Evolutionary conservation across 2,329 filamentous ascomycete genomes (phyloP).

Genomic region (Neopestalotiopsis sp.): DNA sequence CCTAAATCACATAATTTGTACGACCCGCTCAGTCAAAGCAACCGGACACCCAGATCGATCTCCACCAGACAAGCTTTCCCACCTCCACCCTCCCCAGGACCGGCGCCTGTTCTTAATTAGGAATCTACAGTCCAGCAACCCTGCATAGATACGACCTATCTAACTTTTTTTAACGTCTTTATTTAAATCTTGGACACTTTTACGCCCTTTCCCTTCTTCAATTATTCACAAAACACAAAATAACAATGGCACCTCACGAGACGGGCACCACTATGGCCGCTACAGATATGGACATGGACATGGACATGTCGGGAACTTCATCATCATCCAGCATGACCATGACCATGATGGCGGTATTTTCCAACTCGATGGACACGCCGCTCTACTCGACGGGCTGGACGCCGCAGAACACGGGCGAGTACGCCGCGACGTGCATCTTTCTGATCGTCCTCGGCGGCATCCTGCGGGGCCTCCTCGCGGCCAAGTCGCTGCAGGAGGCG

Average conservation of each 20-base stretch:
- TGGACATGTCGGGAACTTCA: slow-evolving; percentile 28
- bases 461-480: slow-evolving; percentile 74
- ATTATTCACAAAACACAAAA: background rate
- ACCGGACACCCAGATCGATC: background rate
- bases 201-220: background rate
- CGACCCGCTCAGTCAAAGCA: background rate
- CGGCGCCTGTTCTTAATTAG: slow-evolving; percentile 14
- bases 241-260: slow-evolving; percentile 2
- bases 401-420: slow-evolving; percentile 70
- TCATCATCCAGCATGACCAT: slow-evolving; percentile 25
- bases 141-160: background rate
- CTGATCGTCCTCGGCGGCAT: slow-evolving; percentile 76
- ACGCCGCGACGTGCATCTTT: slow-evolving; percentile 92
- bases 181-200: background rate
- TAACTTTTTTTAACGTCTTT: background rate
- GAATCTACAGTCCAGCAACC: background rate
- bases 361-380: slow-evolving; percentile 50
- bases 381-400: slow-evolving; percentile 74
- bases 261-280: background rate
- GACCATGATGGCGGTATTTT: slow-evolving; percentile 65
- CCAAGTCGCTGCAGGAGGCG: slow-evolving; percentile 66
- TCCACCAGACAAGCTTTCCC: background rate
- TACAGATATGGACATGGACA: slow-evolving; percentile 28
- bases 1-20: background rate
- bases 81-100: background rate